Evolutionary conservation across 805 yeast species (phyloP).

Genomic region (Starmerella kuoi): DNA sequence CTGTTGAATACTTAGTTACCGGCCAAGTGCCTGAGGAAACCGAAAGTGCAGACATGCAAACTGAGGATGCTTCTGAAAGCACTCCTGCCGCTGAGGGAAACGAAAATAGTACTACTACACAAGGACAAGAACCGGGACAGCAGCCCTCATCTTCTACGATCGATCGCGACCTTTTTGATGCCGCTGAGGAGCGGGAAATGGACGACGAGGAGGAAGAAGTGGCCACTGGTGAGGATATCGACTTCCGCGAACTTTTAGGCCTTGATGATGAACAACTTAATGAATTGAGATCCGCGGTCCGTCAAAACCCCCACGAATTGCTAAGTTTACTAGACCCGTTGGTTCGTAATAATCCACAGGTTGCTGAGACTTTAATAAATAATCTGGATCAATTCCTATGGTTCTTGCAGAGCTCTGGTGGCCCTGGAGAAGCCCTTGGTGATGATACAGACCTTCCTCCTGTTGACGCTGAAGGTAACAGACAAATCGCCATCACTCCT

Average conservation of each 20-base stretch:
- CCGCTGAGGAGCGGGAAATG: constrained; percentile 28
- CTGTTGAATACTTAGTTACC: constrained; percentile 84
- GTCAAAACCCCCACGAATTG: constrained; percentile 76
- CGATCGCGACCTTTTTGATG: constrained; percentile 33
- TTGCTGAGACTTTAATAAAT: constrained; percentile 39
- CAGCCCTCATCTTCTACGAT: constrained; percentile 9
- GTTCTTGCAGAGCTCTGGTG: constrained; percentile 42
- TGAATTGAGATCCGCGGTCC: constrained; percentile 63
- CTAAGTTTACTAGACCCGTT: constrained; percentile 74
- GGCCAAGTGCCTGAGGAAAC: constrained; percentile 63
- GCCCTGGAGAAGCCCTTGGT: constrained; percentile 36
- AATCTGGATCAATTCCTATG: constrained; percentile 82
- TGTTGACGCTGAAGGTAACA: constrained; percentile 1
- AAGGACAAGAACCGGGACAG: neutral
- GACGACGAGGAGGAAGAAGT: constrained; percentile 29
- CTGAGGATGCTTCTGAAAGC: constrained; percentile 22
- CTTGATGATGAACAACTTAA: constrained; percentile 36
- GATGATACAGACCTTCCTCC: constrained; percentile 19
- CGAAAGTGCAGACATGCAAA: constrained; percentile 24
- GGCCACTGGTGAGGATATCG: constrained; percentile 24
- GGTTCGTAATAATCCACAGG: constrained; percentile 70
- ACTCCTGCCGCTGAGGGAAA: constrained; percentile 2
- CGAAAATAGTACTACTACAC: neutral
- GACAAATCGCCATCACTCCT: constrained; percentile 43
- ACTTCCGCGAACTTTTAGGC: constrained; percentile 31